Conservation (phyloP, 805 yeast genomes). For the Candida pseudofarinosa region DNA sequence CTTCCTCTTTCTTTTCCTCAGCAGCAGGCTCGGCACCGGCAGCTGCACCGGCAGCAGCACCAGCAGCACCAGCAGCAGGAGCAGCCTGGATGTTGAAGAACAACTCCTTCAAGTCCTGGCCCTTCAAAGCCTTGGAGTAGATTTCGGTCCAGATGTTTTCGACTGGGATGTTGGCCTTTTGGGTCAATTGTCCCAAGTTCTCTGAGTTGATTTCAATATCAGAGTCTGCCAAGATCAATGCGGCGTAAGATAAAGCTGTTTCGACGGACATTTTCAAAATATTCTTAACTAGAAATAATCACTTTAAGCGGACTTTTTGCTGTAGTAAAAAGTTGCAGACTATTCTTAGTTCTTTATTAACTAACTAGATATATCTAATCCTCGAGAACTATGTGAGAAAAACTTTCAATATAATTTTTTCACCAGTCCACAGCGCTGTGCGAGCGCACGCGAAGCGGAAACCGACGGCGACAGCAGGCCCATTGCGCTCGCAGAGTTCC, state of each 20-base stretch:
- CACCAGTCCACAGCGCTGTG: not conserved
- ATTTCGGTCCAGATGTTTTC: constrained; percentile 47
- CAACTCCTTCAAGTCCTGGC: constrained; percentile 44
- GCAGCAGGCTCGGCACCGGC: constrained; percentile 21
- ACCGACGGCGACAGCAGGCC: not conserved
- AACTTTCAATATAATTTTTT: not conserved
- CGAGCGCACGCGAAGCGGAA: not conserved
- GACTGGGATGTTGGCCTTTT: constrained; percentile 41
- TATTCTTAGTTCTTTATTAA: constrained; percentile 36
- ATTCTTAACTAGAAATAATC: constrained; percentile 44
- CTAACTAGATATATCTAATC: not conserved
- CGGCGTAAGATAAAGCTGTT: constrained; percentile 48
- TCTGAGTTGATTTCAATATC: constrained; percentile 44
- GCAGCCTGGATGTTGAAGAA: constrained; percentile 47
- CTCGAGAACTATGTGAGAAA: not conserved
- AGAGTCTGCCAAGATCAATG: constrained; percentile 47
- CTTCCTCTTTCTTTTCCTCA: constrained; percentile 26
- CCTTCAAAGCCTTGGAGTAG: constrained; percentile 45
- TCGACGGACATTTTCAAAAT: constrained; percentile 38
- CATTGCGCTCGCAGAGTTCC: not conserved
- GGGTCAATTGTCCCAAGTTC: constrained; percentile 39
- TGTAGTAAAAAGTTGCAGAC: constrained; percentile 34
- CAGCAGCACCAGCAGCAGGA: constrained; percentile 41
- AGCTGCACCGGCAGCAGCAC: constrained; percentile 33
- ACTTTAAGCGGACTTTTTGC: constrained; percentile 33